Conservation (phyloP, 1,284 basidiomycete species). For the Retiboletus flavoniger region DNA sequence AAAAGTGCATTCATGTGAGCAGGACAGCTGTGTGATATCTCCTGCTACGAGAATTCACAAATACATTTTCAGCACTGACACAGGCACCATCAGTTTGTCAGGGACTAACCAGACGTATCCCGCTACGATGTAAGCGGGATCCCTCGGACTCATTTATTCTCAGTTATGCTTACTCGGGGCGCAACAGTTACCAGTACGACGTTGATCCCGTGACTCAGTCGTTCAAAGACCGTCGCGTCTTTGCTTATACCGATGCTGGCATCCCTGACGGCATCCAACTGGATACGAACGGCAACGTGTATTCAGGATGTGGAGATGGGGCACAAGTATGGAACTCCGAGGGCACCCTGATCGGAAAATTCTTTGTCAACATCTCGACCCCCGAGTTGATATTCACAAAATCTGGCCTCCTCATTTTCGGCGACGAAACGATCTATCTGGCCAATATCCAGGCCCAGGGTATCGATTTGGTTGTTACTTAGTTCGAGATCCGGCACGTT, state of each 20-base stretch:
- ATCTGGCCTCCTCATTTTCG: conserved; percentile 23
- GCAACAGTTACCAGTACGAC: conserved; percentile 63
- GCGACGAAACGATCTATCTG: conserved; percentile 19
- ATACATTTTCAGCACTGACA: conserved; percentile 47
- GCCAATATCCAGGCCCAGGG: conserved; percentile 18
- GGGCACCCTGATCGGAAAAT: conserved; percentile 71
- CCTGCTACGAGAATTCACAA: neutral
- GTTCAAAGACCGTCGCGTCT: conserved; percentile 65
- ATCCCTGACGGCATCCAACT: conserved; percentile 70
- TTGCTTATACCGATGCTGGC: conserved; percentile 69
- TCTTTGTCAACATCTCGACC: conserved; percentile 58
- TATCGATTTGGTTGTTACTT: conserved; percentile 15
- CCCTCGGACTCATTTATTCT: neutral
- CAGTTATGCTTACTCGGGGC: neutral
- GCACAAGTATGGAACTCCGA: conserved; percentile 59
- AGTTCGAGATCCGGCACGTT: neutral
- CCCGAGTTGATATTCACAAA: conserved; percentile 63
- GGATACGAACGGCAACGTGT: conserved; percentile 20
- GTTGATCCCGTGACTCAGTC: conserved; percentile 57
- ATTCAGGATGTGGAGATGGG: conserved; percentile 28
- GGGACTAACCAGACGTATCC: conserved; percentile 62
- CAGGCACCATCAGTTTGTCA: conserved; percentile 45
- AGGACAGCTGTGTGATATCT: conserved; percentile 14
- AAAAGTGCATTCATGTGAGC: conserved; percentile 65
- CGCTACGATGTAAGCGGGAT: conserved; percentile 59